These are phyloP conservation scores for Diaporthe capsici DNA, from an alignment of 2,329 filamentous ascomycete species.

Conservation along the genomic window DNA sequence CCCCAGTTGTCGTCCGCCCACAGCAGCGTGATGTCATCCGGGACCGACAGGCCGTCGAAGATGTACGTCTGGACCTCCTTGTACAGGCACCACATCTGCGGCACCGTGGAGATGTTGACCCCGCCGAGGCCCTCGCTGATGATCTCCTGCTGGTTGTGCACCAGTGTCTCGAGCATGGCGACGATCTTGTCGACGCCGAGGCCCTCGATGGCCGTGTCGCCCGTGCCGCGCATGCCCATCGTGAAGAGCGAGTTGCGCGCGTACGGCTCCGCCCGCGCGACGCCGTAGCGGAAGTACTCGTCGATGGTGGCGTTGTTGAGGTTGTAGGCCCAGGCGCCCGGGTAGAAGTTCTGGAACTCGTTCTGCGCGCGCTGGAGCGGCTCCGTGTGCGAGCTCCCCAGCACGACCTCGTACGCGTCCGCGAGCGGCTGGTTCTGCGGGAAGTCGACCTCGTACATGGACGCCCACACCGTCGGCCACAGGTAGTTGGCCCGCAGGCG, in stretches of 20 bases:
- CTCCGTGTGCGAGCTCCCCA: conserved; percentile 81
- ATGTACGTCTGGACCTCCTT: conserved; percentile 82
- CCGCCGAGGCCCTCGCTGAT: conserved; percentile 68
- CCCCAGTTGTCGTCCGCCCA: conserved; percentile 81
- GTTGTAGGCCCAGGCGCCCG: conserved; percentile 78
- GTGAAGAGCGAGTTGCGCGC: conserved; percentile 76
- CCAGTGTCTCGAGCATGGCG: conserved; percentile 70
- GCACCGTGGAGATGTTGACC: conserved; percentile 65
- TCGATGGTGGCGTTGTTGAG: conserved; percentile 78
- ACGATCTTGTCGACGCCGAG: conserved; percentile 71
- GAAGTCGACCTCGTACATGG: conserved; percentile 81
- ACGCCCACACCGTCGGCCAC: conserved; percentile 77
- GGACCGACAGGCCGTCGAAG: conserved; percentile 72
- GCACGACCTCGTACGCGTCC: conserved; percentile 81
- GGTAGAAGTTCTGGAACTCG: conserved; percentile 66
- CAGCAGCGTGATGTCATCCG: conserved; percentile 77
- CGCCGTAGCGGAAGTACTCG: conserved; percentile 77
- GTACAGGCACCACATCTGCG: conserved; percentile 81
- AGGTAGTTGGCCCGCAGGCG: conserved; percentile 80
- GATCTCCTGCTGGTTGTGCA: conserved; percentile 71
- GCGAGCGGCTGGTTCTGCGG: conserved; percentile 76
- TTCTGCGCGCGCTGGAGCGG: conserved; percentile 76
- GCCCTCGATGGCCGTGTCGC: conserved; percentile 72
- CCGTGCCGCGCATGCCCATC: conserved; percentile 78
- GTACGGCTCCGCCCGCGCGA: conserved; percentile 74